Evolutionary conservation across 305 asterid species (phyloP), one percentile per base, ranked within the genome.

Genomic region (Fraxinus sp.): DNA sequence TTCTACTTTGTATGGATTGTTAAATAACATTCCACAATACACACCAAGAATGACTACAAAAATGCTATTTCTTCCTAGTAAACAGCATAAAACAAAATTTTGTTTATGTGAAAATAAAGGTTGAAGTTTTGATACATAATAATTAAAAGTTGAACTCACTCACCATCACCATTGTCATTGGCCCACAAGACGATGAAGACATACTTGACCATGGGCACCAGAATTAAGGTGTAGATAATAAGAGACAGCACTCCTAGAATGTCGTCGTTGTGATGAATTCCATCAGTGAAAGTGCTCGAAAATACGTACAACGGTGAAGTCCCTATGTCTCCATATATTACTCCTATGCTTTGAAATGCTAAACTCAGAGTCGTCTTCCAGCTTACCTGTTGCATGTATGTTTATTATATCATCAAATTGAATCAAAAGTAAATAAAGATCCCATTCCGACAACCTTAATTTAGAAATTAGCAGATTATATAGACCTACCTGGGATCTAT

Each of bases 151-250:
- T n/a, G 28, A 20, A 80, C 86, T 26, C 37, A 83, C 88, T 32
- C 33, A 94, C 98, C 97, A 18, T 94, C 93, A 1, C 98, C 98
- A n/a, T 94, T 87, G 87, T 94, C 93, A 18, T 94, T 94, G 0
- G 98, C 98, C 90, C 91, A 72, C 83, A 93, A 79, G 79, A 94
- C 98, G 7, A 91, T 81, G 82, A 89, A 87, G 79, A 93, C 94
- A 46, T 94, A 94, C 70, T 94, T 94, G 90, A 92, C 74, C 87
- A 91, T 3, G 0, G 98, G 96, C 36, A 93, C 83, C 41, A 92
- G 85, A 32, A 89, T 10, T 4, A 94, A 0, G 11, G 97, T 91
- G 86, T 94, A 94, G 18, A 94, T 88, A 77, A 93, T 93, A 82
- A 94, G 93, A 41, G 95, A 92, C 14, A 93, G 77, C 0, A 91